Base-by-base conservation (phyloP, 2,329 filamentous ascomycete species). In the Sclerotinia minor region DNA sequence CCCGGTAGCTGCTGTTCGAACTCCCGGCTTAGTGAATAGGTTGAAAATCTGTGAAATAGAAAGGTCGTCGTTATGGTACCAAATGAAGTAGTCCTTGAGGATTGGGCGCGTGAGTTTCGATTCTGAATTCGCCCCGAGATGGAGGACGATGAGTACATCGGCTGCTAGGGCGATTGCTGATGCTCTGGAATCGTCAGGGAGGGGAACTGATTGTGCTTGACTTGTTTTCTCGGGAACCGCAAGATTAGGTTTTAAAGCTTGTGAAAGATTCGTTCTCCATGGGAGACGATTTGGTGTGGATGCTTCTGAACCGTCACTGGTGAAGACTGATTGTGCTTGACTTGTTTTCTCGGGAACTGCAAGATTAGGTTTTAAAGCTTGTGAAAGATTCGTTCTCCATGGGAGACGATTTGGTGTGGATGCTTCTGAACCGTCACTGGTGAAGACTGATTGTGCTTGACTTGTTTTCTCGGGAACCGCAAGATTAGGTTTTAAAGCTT, bases 21-120 rank as follows among this genome's bases (percentile, higher is more conserved):
- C 19, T 2, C 89, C 87, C 19, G 87, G 87, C 13, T 86, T 79
- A 2, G 88, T 81, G n/a, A 90, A 78, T 1, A 90, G 70, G 3
- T 74, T 77, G 2, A 87, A 87, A 21, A 90, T 79, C 0, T 80
- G 77, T 0, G 78, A 73, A 0, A 87, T 80, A 0, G 76, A 71
- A 24, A 90, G 78, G 17, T 80, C 78, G 9, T 81, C 76, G 67
- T 87, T 82, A 5, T 78, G 70, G 66, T 87, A 80, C 89, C 89
- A 92, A 26, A 92, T 77, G 71, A 83, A 85, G 73, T 91, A 92
- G 1, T 87, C 82, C 19, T 86, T 82, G 1, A 91, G 76, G 38
- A 41, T 2, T 78, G 75, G 1, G 80, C 50, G 13, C 64, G 68
- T 19, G 70, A 50, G 7, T n/a, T 69, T 69, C 8, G 70, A 70